phyloP scores from a whole-genome alignment of 2,329 filamentous ascomycete species.

The Paraphaeosphaeria minitans region DNA sequence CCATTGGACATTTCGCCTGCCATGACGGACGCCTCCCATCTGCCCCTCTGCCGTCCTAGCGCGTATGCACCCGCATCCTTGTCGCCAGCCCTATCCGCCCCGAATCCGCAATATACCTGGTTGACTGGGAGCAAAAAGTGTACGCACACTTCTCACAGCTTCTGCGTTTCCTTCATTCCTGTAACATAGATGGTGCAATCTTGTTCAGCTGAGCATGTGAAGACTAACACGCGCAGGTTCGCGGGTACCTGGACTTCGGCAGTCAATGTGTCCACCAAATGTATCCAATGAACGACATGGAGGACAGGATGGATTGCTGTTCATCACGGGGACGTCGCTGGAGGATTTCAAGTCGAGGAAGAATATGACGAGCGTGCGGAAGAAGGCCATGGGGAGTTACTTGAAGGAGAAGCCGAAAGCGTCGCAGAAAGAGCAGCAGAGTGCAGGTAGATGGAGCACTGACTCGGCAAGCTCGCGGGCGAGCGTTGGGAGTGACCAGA shows the following conservation, averaged over 20 bases:
- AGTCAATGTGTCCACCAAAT: slow-evolving; percentile 13
- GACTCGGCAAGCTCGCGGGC: slow-evolving; percentile 22
- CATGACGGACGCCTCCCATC: slow-evolving; percentile 32
- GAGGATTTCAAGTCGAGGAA: slow-evolving; percentile 38
- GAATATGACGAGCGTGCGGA: slow-evolving; percentile 42
- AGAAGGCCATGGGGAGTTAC: slow-evolving; percentile 42
- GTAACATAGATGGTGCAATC: neutral
- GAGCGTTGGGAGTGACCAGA: slow-evolving; percentile 21
- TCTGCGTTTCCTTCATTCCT: neutral
- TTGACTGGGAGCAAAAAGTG: slow-evolving; percentile 29
- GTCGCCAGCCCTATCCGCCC: slow-evolving; percentile 28
- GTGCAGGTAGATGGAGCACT: slow-evolving; percentile 15
- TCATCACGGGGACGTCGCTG: slow-evolving; percentile 41
- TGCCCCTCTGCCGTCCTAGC: slow-evolving; percentile 32
- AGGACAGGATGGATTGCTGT: slow-evolving; percentile 24
- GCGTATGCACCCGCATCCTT: slow-evolving; percentile 21
- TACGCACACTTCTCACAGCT: slow-evolving; percentile 26
- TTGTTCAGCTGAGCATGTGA: slow-evolving; percentile 6
- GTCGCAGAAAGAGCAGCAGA: slow-evolving; percentile 11
- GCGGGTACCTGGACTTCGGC: neutral
- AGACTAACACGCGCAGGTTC: slow-evolving; percentile 19
- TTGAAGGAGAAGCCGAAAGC: slow-evolving; percentile 26
- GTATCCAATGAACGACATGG: slow-evolving; percentile 12
- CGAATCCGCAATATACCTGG: slow-evolving; percentile 30
- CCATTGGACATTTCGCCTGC: slow-evolving; percentile 6